These are phyloP conservation scores for Eucalyptus fibrosa DNA, from an alignment of 345 rosid genomes.

Conservation along the genomic window DNA sequence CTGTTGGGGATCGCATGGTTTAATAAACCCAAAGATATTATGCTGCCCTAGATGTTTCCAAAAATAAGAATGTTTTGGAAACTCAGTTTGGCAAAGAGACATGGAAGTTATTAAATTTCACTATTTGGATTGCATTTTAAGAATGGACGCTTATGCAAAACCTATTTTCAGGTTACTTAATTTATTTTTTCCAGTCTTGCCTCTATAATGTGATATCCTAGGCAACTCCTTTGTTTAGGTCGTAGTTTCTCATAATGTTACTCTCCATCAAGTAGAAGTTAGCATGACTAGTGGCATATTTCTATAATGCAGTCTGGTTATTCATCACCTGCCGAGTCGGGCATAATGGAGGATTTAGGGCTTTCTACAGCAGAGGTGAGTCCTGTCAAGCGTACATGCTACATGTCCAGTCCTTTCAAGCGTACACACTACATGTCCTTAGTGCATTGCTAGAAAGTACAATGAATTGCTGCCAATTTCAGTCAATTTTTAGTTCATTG, in stretches of 20 bases:
- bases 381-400: not conserved
- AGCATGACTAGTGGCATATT: not conserved
- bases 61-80: not conserved
- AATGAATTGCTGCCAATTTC: not conserved
- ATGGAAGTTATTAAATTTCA: not conserved
- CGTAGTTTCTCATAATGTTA: not conserved
- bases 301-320: slow-evolving; percentile 30
- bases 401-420: not conserved
- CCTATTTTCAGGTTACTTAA: not conserved
- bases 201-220: not conserved
- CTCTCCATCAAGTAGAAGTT: not conserved
- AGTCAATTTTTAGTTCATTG: not conserved
- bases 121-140: not conserved
- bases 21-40: not conserved
- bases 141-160: not conserved
- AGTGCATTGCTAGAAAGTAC: not conserved
- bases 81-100: not conserved
- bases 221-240: not conserved
- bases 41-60: not conserved
- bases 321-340: slow-evolving; percentile 51
- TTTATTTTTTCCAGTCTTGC: not conserved
- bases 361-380: slow-evolving; percentile 47
- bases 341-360: slow-evolving; percentile 43
- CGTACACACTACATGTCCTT: not conserved
- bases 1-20: not conserved